Conservation (phyloP, 2,329 filamentous ascomycete genomes). For the Talaromyces albobiverticillius region DNA sequence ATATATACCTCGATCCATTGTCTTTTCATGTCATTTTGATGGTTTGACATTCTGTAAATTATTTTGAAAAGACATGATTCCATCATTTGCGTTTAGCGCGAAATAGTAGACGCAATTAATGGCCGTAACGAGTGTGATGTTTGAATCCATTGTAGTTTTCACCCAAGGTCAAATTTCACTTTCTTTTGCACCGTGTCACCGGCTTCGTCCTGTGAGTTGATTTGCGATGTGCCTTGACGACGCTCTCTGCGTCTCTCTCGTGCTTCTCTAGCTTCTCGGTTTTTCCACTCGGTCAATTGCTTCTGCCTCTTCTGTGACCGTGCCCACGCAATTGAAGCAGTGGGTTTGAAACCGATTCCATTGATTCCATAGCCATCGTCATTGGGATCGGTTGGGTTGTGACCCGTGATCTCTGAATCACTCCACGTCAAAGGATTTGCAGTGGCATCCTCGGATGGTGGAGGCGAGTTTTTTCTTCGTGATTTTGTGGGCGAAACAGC, state of each 20-base stretch:
- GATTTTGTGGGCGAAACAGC: slow-evolving; percentile 19
- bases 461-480: slow-evolving; percentile 30
- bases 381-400: slow-evolving; percentile 54
- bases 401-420: slow-evolving; percentile 61
- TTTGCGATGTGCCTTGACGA: slow-evolving; percentile 33
- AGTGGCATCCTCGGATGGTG: slow-evolving; percentile 23
- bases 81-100: slow-evolving; percentile 16
- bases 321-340: slow-evolving; percentile 56
- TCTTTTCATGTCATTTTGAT: slow-evolving; percentile 8
- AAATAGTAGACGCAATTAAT: no score
- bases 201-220: slow-evolving; percentile 27
- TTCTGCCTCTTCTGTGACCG: slow-evolving; percentile 55
- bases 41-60: slow-evolving; percentile 15
- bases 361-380: slow-evolving; percentile 65
- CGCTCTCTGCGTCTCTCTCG: slow-evolving; percentile 55
- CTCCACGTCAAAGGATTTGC: slow-evolving; percentile 49
- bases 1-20: slow-evolving; percentile 13
- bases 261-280: slow-evolving; percentile 57
- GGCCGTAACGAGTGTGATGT: no score
- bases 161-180: slow-evolving; percentile 38
- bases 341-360: slow-evolving; percentile 62
- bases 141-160: slow-evolving; percentile 6
- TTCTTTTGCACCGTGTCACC: slow-evolving; percentile 33
- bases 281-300: slow-evolving; percentile 60
- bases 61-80: slow-evolving; percentile 10